These are phyloP conservation scores for Cutaneotrichosporon spelunceum DNA, from an alignment of 1,284 basidiomycete species.

Conservation along the genomic window DNA sequence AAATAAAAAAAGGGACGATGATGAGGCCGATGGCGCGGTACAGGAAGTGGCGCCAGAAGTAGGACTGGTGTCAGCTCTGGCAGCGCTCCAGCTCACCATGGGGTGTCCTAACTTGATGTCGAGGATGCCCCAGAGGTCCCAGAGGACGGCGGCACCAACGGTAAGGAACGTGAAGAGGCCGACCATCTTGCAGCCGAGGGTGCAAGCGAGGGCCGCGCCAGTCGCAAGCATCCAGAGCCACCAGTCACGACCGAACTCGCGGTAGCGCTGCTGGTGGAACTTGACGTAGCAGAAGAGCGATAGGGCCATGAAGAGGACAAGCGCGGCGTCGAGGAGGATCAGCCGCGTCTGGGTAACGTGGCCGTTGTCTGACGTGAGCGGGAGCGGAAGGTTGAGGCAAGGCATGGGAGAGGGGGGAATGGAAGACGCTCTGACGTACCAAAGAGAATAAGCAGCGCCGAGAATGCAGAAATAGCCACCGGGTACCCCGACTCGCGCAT, in stretches of 20 bases:
- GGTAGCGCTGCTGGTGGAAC: conserved; percentile 92
- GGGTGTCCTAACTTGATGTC: conserved; percentile 72
- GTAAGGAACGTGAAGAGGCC: conserved; percentile 87
- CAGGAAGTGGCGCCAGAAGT: conserved; percentile 83
- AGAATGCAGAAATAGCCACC: conserved; percentile 80
- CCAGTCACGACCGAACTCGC: conserved; percentile 84
- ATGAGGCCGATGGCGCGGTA: conserved; percentile 87
- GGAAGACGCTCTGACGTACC: conserved; percentile 57
- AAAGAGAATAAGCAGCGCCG: conserved; percentile 77
- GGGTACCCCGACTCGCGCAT: conserved; percentile 98
- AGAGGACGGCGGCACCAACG: conserved; percentile 83
- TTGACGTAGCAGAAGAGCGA: conserved; percentile 93
- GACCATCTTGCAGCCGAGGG: conserved; percentile 97
- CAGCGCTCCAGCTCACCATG: conserved; percentile 62
- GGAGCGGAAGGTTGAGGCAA: too few species aligned
- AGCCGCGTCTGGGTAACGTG: conserved; percentile 93
- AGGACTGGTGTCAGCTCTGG: conserved; percentile 59
- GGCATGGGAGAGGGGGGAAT: not conserved
- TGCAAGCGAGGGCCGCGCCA: conserved; percentile 88
- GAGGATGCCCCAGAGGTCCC: conserved; percentile 92
- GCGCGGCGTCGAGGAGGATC: conserved; percentile 89
- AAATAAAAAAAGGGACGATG: conserved; percentile 78
- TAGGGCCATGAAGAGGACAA: conserved; percentile 93
- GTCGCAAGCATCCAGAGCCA: conserved; percentile 92
- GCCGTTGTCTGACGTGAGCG: conserved; percentile 70